Conservation (phyloP, 108 stramenopile genomes). For the Licmophora abbreviata region DNA sequence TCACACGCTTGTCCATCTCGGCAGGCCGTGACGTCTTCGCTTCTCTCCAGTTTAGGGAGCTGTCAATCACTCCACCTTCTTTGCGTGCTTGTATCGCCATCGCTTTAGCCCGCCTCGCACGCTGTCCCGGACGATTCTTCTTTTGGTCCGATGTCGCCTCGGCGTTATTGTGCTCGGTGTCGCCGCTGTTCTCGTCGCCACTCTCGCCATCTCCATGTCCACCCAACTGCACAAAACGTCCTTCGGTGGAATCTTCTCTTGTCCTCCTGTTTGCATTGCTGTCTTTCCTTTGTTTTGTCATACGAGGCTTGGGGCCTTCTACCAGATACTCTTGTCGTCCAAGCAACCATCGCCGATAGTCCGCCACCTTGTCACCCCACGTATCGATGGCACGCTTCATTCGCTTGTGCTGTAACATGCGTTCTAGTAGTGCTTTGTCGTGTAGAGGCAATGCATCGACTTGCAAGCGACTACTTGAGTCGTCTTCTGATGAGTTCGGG, state of each 20-base stretch:
- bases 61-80: slow-evolving; percentile 45
- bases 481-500: slow-evolving; percentile 12
- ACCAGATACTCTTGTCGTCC: slow-evolving; percentile 15
- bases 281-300: slow-evolving; percentile 16
- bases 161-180: slow-evolving; percentile 6
- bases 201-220: slow-evolving; percentile 8
- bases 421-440: slow-evolving; percentile 31
- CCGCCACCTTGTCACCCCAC: slow-evolving; percentile 63
- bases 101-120: slow-evolving; percentile 69
- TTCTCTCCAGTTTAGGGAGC: slow-evolving; percentile 72
- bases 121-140: slow-evolving; percentile 80
- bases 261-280: slow-evolving; percentile 5
- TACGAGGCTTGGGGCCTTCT: slow-evolving; percentile 11
- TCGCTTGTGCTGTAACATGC: slow-evolving; percentile 52
- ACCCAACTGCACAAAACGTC: slow-evolving; percentile 4
- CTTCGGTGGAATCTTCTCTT: slow-evolving; percentile 16
- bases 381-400: slow-evolving; percentile 42
- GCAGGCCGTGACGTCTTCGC: slow-evolving; percentile 3
- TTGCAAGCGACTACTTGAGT: slow-evolving; percentile 2
- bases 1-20: slow-evolving; percentile 6
- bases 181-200: slow-evolving; percentile 7
- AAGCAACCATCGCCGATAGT: slow-evolving; percentile 55
- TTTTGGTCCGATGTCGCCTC: slow-evolving; percentile 13
- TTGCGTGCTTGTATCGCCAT: slow-evolving; percentile 62
- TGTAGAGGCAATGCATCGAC: slow-evolving; percentile 10